Evolutionary conservation across 371 early-diverging fungal species (phyloP).

Genomic region (Nosema muscidifuracis): DNA sequence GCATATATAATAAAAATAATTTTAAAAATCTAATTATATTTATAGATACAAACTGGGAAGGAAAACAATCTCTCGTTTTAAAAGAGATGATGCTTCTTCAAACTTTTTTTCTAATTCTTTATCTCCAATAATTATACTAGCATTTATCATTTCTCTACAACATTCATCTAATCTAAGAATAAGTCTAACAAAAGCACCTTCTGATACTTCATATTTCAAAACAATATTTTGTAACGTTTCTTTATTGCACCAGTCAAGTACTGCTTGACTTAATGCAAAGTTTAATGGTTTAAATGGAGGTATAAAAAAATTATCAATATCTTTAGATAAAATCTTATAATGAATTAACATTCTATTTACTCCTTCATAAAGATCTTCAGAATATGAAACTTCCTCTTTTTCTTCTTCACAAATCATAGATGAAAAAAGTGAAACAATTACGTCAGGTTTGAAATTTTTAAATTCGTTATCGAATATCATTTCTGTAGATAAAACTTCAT

Average conservation of each 20-base stretch:
- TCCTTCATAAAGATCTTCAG: slow-evolving; percentile 29
- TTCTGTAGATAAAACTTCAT: slow-evolving; percentile 60
- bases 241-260: slow-evolving; percentile 57
- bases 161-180: slow-evolving; percentile 58
- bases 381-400: slow-evolving; percentile 21
- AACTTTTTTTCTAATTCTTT: slow-evolving; percentile 48
- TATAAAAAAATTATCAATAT: slow-evolving; percentile 30
- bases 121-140: slow-evolving; percentile 52
- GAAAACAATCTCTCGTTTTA: slow-evolving; percentile 60
- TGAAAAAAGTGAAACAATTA: slow-evolving; percentile 48
- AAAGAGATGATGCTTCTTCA: slow-evolving; percentile 31
- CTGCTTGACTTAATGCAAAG: slow-evolving; percentile 47
- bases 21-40: neutral
- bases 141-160: slow-evolving; percentile 58
- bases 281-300: slow-evolving; percentile 39
- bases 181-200: slow-evolving; percentile 61
- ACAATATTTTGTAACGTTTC: slow-evolving; percentile 52
- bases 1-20: no score
- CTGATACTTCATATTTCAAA: slow-evolving; percentile 44
- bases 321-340: slow-evolving; percentile 22
- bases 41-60: slow-evolving; percentile 60
- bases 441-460: slow-evolving; percentile 15
- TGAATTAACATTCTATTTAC: slow-evolving; percentile 23
- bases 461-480: slow-evolving; percentile 55
- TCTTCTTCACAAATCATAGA: slow-evolving; percentile 56